phyloP scores from a whole-genome alignment of 2,329 filamentous ascomycete genomes.

The Penicillium aurantiogriseum region DNA sequence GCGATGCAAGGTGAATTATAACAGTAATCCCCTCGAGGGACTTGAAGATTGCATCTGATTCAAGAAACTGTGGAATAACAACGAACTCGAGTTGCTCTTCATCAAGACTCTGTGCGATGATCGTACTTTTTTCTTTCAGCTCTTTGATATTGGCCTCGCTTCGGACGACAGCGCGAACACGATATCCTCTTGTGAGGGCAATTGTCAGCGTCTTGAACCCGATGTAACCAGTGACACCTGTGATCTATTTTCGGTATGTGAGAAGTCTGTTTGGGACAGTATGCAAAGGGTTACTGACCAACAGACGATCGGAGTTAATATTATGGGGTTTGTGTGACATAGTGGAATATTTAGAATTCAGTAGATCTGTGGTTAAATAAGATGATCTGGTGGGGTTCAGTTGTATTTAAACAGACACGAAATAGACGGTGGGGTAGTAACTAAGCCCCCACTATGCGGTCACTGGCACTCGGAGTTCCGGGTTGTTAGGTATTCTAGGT shows the following conservation, averaged over 20 bases:
- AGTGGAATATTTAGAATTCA: not conserved
- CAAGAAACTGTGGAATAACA: not conserved
- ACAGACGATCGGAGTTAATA: not conserved
- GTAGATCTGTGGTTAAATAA: not conserved
- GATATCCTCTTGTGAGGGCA: not conserved
- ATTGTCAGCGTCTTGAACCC: not conserved
- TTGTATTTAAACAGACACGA: not conserved
- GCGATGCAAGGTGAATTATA: slow-evolving; percentile 2
- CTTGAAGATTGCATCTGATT: not conserved
- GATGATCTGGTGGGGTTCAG: not conserved
- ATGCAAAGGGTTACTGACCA: not conserved
- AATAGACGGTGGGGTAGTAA: not conserved
- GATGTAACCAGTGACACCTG: slow-evolving; percentile 2
- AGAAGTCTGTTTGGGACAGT: not conserved
- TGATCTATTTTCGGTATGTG: not conserved
- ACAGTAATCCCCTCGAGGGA: not conserved
- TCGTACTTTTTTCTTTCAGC: not conserved
- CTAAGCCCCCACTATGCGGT: not conserved
- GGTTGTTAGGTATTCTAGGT: not conserved
- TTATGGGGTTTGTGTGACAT: not conserved
- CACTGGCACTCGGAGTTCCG: not conserved
- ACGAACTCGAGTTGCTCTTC: not conserved
- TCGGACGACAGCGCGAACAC: not conserved
- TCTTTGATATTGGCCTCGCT: not conserved
- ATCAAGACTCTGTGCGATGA: not conserved